phyloP scores from a whole-genome alignment of 1,284 basidiomycete species.

The Puccinia horiana region DNA sequence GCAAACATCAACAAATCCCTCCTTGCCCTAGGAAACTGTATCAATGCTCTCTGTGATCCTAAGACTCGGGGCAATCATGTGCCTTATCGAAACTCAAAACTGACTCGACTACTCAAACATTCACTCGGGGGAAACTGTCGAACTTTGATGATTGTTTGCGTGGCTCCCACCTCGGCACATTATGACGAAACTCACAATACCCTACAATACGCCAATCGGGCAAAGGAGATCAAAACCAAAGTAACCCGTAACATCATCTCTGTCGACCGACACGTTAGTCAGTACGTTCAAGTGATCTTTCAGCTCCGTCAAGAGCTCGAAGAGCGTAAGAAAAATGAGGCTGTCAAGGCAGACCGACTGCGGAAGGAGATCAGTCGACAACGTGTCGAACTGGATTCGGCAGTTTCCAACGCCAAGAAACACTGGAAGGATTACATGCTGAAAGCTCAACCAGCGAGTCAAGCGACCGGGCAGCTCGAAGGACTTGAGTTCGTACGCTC shows the following conservation, averaged over 20 bases:
- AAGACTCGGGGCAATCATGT: conserved; percentile 80
- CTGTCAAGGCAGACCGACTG: conserved; percentile 13
- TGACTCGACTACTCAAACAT: conserved; percentile 91
- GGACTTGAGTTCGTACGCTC: conserved; percentile 7
- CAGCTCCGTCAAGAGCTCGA: conserved; percentile 46
- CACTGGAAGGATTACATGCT: conserved; percentile 37
- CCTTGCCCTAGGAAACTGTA: conserved; percentile 90
- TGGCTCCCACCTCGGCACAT: conserved; percentile 87
- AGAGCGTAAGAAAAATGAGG: conserved; percentile 38
- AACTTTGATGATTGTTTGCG: conserved; percentile 79
- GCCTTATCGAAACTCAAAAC: conserved; percentile 93
- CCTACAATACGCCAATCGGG: conserved; percentile 88
- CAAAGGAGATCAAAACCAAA: conserved; percentile 95
- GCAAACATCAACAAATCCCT: conserved; percentile 97
- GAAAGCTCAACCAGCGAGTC: conserved; percentile 3
- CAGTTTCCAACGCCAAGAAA: conserved; percentile 33
- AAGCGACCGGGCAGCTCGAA: conserved; percentile 29
- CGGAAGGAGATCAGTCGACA: conserved; percentile 15
- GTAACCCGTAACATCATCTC: conserved; percentile 85
- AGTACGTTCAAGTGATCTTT: conserved; percentile 64
- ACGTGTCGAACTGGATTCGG: conserved; percentile 28
- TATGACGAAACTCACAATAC: conserved; percentile 98
- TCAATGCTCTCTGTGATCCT: conserved; percentile 87
- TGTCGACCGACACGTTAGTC: conserved; percentile 85
- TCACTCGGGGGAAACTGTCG: conserved; percentile 96